A percentile compares a stretch with the other conserved stretches of the same genome.
These are phyloP conservation scores for Chaetothyriales sp. DNA, from an alignment of 2,329 filamentous ascomycete species.

Conservation along the genomic window DNA sequence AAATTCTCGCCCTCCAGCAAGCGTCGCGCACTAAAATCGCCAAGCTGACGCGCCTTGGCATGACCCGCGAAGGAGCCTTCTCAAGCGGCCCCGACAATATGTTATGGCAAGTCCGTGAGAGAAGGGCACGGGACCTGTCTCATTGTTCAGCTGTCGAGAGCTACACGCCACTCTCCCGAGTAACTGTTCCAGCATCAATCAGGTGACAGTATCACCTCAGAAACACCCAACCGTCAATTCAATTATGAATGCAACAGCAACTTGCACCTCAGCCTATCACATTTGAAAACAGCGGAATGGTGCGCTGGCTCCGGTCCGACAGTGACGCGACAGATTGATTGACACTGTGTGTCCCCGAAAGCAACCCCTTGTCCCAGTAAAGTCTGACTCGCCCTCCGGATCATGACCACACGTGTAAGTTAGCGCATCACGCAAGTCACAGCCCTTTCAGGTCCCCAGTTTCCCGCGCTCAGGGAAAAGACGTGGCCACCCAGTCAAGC, in stretches of 20 bases:
- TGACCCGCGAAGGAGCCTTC: background rate
- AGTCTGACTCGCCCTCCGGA: background rate
- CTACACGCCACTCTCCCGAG: background rate
- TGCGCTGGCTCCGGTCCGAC: background rate
- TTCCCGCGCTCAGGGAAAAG: too few relatives aligned
- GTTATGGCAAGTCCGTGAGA: background rate
- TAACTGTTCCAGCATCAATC: background rate
- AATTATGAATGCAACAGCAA: background rate
- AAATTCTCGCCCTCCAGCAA: background rate
- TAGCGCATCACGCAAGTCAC: too few relatives aligned
- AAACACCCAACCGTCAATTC: background rate
- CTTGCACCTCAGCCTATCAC: background rate
- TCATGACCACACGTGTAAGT: too few relatives aligned
- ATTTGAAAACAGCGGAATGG: background rate
- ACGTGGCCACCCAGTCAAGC: too few relatives aligned
- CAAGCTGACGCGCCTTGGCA: too few relatives aligned
- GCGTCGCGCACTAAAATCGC: background rate
- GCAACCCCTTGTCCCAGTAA: background rate
- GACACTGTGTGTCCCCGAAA: background rate
- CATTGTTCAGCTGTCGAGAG: background rate
- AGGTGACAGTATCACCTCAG: background rate
- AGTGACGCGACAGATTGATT: background rate
- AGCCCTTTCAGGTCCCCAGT: too few relatives aligned
- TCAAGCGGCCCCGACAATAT: background rate
- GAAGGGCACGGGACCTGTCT: background rate